These are phyloP conservation scores for Sporothrix pallida DNA, from an alignment of 2,329 filamentous ascomycete species.

Conservation along the genomic window DNA sequence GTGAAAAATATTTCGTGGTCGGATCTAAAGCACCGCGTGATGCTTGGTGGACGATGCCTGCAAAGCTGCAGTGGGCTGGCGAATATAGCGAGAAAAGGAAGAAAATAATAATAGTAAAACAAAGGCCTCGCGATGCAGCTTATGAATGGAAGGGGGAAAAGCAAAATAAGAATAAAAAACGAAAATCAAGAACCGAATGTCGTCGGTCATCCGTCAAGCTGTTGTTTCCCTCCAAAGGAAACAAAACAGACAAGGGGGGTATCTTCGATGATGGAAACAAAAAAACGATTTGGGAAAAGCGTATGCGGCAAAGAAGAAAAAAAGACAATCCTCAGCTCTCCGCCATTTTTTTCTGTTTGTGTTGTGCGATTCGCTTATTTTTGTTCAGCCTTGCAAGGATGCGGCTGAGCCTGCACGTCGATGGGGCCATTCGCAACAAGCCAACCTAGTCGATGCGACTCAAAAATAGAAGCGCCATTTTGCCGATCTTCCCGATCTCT, in stretches of 20 bases:
- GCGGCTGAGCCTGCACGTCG: constrained; percentile 16
- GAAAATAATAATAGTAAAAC: neutral
- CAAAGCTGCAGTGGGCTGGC: neutral
- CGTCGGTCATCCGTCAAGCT: neutral
- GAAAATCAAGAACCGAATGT: neutral
- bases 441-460: neutral
- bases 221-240: neutral
- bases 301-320: neutral
- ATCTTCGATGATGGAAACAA: constrained; percentile 23
- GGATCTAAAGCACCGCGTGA: neutral
- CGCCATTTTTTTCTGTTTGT: neutral
- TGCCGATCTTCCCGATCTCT: constrained; percentile 5
- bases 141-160: neutral
- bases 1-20: neutral
- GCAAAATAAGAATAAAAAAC: neutral
- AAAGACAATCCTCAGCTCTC: neutral
- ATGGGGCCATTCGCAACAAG: neutral
- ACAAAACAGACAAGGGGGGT: neutral
- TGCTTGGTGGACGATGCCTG: neutral
- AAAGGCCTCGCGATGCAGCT: neutral
- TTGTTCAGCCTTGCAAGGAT: constrained; percentile 5
- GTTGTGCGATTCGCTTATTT: neutral
- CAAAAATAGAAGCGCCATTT: neutral
- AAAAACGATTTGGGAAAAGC: neutral
- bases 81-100: neutral